Evolutionary conservation across 225 moss, liverwort and hornwort species (phyloP).

Genomic region (Lunularia cruciata): DNA sequence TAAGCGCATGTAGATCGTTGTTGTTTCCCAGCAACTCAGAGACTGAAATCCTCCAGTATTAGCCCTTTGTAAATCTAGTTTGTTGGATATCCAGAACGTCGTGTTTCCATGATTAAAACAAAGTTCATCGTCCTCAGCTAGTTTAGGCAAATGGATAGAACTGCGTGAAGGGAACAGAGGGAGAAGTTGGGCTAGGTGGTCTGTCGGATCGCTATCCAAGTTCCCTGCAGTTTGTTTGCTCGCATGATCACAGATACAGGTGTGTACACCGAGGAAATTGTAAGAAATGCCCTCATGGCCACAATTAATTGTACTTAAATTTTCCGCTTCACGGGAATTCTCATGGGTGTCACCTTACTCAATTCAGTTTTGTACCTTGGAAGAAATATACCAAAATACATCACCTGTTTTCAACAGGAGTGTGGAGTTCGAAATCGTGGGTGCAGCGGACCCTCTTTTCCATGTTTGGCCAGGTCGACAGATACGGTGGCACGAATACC

Average conservation of each 20-base stretch:
- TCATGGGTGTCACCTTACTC: conserved; percentile 1
- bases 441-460: too few relatives aligned
- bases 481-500: too few relatives aligned
- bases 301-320: conserved; percentile 1
- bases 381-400: too few relatives aligned
- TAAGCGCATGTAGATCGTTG: neutral
- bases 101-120: conserved; percentile 3
- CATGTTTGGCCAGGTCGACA: too few relatives aligned
- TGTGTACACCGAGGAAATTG: neutral
- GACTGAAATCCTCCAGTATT: conserved; percentile 2
- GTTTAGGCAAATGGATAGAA: neutral
- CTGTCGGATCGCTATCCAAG: neutral
- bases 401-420: too few relatives aligned
- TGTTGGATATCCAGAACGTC: neutral
- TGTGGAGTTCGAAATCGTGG: too few relatives aligned
- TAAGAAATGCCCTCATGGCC: conserved; percentile 3
- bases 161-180: too few relatives aligned
- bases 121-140: neutral
- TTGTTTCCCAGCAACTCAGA: neutral
- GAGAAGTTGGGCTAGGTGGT: neutral
- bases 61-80: conserved; percentile 13
- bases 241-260: neutral
- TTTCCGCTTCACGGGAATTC: neutral
- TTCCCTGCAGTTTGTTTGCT: neutral
- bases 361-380: too few relatives aligned